phyloP scores from a whole-genome alignment of 305 asterid species.

The Solanum hybrid region DNA sequence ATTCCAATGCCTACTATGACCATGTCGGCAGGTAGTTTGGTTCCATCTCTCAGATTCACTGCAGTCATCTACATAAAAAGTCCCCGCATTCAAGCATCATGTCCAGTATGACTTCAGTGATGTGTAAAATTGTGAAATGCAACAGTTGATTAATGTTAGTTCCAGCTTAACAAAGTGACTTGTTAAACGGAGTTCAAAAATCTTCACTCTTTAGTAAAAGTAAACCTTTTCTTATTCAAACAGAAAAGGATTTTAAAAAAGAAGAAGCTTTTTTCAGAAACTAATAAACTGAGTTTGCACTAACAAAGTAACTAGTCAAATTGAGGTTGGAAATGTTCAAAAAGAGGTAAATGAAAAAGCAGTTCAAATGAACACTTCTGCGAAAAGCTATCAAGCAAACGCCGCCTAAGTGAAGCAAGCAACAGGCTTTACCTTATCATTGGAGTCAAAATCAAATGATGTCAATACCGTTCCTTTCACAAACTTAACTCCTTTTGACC shows the following conservation, averaged over 20 bases:
- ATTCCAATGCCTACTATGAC: constrained; percentile 70
- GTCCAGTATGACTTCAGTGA: background rate
- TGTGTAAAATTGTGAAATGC: background rate
- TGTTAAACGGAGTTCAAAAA: background rate
- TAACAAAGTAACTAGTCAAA: background rate
- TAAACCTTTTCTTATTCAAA: background rate
- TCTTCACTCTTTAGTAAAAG: background rate
- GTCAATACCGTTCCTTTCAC: constrained; percentile 64
- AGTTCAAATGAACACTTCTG: background rate
- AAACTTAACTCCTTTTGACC: constrained; percentile 74
- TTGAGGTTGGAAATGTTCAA: background rate
- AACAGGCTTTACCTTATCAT: constrained; percentile 54
- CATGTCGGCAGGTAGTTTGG: constrained; percentile 56
- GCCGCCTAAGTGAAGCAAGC: background rate
- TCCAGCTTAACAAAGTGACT: background rate
- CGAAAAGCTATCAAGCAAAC: background rate
- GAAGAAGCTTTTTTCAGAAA: background rate
- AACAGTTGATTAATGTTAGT: background rate
- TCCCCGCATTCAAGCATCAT: constrained; percentile 1
- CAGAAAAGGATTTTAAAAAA: background rate
- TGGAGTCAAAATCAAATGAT: constrained; percentile 64
- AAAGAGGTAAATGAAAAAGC: background rate
- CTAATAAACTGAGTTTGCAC: background rate
- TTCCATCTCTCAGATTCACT: constrained; percentile 61
- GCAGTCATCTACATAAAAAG: constrained; percentile 47